Conservation (phyloP, 2,329 filamentous ascomycete species). For the Exutisphaerella laricina region DNA sequence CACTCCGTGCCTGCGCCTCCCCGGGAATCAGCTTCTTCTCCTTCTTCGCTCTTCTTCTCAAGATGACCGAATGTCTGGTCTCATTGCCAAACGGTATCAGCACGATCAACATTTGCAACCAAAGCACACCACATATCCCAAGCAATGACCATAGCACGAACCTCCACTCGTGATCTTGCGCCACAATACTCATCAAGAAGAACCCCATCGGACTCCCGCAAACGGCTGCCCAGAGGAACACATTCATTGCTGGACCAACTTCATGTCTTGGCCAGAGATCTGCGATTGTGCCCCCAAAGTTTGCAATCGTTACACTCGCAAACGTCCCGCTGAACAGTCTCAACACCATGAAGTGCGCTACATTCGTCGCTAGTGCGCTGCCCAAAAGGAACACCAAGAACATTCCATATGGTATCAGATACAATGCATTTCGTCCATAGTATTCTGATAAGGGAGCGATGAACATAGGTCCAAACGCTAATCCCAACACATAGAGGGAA, state of each 20-base stretch:
- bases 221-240: slow-evolving; percentile 46
- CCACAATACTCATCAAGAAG: slow-evolving; percentile 44
- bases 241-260: slow-evolving; percentile 38
- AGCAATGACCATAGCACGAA: slow-evolving; percentile 44
- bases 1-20: slow-evolving; percentile 36
- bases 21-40: slow-evolving; percentile 34
- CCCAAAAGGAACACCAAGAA: slow-evolving; percentile 42
- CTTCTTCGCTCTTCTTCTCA: slow-evolving; percentile 28
- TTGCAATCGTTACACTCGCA: slow-evolving; percentile 45
- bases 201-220: slow-evolving; percentile 44
- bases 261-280: slow-evolving; percentile 47
- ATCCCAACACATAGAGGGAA: slow-evolving; percentile 44
- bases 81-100: slow-evolving; percentile 37
- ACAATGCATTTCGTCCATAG: slow-evolving; percentile 41
- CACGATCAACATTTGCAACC: slow-evolving; percentile 39
- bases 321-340: slow-evolving; percentile 43
- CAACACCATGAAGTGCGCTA: slow-evolving; percentile 39
- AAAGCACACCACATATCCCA: slow-evolving; percentile 41
- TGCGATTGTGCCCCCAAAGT: slow-evolving; percentile 47
- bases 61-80: slow-evolving; percentile 43
- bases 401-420: slow-evolving; percentile 38
- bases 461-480: slow-evolving; percentile 44
- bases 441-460: slow-evolving; percentile 44
- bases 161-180: slow-evolving; percentile 41
- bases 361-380: slow-evolving; percentile 39